Conservation (phyloP, 371 early-diverging fungal genomes). For the Mucor indicus region DNA sequence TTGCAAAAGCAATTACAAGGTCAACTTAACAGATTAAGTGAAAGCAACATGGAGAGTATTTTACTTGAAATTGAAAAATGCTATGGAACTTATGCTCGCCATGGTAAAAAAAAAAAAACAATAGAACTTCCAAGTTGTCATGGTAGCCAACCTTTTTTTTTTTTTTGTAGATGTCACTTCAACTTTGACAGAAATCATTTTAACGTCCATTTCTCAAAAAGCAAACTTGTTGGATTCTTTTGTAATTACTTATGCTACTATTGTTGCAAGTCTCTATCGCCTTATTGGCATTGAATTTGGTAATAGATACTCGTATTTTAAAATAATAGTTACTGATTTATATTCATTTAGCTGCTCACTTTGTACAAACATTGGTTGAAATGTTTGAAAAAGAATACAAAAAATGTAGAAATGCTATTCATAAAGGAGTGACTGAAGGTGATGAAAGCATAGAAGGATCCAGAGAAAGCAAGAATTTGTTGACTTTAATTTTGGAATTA, state of each 20-base stretch:
- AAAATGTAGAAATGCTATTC: constrained; percentile 21
- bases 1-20: constrained; percentile 84
- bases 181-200: constrained; percentile 73
- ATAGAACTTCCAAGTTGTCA: no score
- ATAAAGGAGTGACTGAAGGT: constrained; percentile 36
- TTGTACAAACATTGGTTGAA: constrained; percentile 84
- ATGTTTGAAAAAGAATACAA: constrained; percentile 54
- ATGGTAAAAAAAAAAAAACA: constrained; percentile 56
- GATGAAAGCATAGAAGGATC: constrained; percentile 47
- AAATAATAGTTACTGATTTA: background rate
- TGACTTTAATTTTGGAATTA: constrained; percentile 77
- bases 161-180: constrained; percentile 73
- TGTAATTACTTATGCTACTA: constrained; percentile 82
- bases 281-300: constrained; percentile 85
- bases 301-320: constrained; percentile 12
- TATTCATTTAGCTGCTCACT: constrained; percentile 64
- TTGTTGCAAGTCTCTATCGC: constrained; percentile 79
- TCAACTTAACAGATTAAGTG: constrained; percentile 85
- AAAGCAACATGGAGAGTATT: constrained; percentile 87
- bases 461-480: constrained; percentile 76
- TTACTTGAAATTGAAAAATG: constrained; percentile 75
- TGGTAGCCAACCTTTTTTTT: no score
- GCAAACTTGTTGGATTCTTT: constrained; percentile 87
- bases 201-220: constrained; percentile 75
- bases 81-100: constrained; percentile 77